Percentiles rank a stretch among this genome's conserved stretches.
These are phyloP conservation scores for Ogataea neopini DNA, from an alignment of 805 yeast species.

Conservation along the genomic window DNA sequence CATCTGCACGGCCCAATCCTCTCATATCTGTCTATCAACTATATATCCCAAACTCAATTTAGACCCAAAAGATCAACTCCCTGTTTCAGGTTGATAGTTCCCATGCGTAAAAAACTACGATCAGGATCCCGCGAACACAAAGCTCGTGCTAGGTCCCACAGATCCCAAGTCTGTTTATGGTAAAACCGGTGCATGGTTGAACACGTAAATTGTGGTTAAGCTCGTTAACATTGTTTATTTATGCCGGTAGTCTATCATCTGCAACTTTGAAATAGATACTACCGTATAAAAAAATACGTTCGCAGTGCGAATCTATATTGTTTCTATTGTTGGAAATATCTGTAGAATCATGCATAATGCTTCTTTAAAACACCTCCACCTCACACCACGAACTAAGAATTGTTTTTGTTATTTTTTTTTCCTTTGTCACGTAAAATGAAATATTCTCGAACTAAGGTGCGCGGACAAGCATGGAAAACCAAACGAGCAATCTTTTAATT, in stretches of 20 bases:
- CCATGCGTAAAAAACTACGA: not conserved
- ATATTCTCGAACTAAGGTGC: conserved; percentile 5
- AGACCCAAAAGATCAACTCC: not conserved
- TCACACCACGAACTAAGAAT: conserved; percentile 1
- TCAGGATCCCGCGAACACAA: not conserved
- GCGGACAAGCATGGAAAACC: not conserved
- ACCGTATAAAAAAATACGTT: not conserved
- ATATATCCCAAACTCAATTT: too few relatives aligned
- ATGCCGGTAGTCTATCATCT: not conserved
- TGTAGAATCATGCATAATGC: too few relatives aligned
- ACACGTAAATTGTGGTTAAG: not conserved
- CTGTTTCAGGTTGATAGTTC: not conserved
- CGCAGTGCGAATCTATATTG: not conserved
- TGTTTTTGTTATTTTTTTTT: conserved; percentile 7
- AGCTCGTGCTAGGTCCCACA: not conserved
- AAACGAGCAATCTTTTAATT: not conserved
- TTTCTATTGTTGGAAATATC: not conserved
- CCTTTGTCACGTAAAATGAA: not conserved
- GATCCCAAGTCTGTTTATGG: not conserved
- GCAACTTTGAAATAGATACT: conserved; percentile 1
- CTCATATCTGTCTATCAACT: too few relatives aligned
- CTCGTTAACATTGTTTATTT: not conserved
- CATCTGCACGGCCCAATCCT: not conserved
- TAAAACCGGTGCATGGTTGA: not conserved
- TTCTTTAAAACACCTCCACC: conserved; percentile 3